These are phyloP conservation scores for Fusarium sp. DNA, from an alignment of 2,329 filamentous ascomycete genomes.

Conservation along the genomic window DNA sequence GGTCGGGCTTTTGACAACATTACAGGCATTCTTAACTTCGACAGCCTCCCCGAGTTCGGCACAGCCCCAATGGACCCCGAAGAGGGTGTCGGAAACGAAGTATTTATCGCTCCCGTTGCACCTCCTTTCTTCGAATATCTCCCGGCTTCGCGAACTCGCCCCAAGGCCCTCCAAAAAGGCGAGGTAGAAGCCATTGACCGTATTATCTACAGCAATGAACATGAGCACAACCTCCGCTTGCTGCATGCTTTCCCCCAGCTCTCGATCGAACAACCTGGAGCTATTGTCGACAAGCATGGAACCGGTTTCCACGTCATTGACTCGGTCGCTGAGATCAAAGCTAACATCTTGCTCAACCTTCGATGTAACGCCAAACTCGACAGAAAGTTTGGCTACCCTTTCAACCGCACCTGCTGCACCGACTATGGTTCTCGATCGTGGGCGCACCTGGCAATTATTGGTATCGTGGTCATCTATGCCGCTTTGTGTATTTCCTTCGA, in stretches of 20 bases:
- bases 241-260: constrained; percentile 42
- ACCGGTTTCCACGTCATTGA: constrained; percentile 54
- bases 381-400: constrained; percentile 56
- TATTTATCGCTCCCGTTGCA: constrained; percentile 50
- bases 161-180: constrained; percentile 42
- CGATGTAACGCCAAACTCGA: constrained; percentile 64
- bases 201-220: constrained; percentile 25
- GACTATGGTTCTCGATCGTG: constrained; percentile 56
- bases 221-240: constrained; percentile 39
- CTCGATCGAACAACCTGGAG: constrained; percentile 37
- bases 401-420: constrained; percentile 67
- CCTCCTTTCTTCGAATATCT: constrained; percentile 44
- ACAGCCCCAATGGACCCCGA: constrained; percentile 41
- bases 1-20: constrained; percentile 45
- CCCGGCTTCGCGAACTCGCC: constrained; percentile 28
- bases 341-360: constrained; percentile 64
- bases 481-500: constrained; percentile 41
- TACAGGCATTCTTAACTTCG: constrained; percentile 39
- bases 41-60: constrained; percentile 41
- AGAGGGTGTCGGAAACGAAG: constrained; percentile 49
- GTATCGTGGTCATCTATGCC: constrained; percentile 35
- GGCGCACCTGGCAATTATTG: constrained; percentile 46
- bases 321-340: constrained; percentile 52
- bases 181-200: constrained; percentile 47
- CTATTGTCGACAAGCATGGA: constrained; percentile 39